These are phyloP conservation scores for Phytophthora podocarpi DNA, from an alignment of 352 stramenopile genomes.

Conservation along the genomic window DNA sequence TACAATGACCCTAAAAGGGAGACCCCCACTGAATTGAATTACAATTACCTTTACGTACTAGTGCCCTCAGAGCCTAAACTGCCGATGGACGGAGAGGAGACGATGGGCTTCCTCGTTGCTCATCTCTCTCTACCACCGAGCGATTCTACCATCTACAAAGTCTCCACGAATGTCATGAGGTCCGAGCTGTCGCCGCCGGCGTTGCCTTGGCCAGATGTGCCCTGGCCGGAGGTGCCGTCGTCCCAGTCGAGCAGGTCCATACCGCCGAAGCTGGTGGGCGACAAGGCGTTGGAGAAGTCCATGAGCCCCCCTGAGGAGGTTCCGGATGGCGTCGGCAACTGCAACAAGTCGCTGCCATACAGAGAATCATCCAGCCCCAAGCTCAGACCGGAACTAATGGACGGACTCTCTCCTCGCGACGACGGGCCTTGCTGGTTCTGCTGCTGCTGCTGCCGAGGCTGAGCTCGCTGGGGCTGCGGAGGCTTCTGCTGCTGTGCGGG, in stretches of 20 bases:
- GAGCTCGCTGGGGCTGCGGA: conserved; percentile 25
- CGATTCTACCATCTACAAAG: conserved; percentile 35
- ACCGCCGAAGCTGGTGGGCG: conserved; percentile 60
- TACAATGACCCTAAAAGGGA: not conserved
- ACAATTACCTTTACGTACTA: conserved; percentile 35
- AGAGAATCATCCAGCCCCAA: conserved; percentile 66
- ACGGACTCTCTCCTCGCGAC: conserved; percentile 49
- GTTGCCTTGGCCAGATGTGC: conserved; percentile 16
- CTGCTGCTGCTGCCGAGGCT: conserved; percentile 24
- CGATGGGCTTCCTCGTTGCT: too few species aligned
- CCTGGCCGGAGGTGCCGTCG: conserved; percentile 24
- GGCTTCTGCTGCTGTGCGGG: conserved; percentile 36
- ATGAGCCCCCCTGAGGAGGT: conserved; percentile 54
- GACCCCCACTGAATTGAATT: conserved; percentile 22
- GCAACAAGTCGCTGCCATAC: conserved; percentile 59
- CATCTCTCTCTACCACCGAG: not conserved
- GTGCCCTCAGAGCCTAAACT: too few species aligned
- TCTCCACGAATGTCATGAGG: conserved; percentile 80
- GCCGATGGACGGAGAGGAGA: too few species aligned
- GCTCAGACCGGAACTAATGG: conserved; percentile 49
- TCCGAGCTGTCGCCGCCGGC: conserved; percentile 52
- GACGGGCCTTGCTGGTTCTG: conserved; percentile 26
- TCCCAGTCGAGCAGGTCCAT: conserved; percentile 61
- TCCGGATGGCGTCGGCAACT: conserved; percentile 57
- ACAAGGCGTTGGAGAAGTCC: conserved; percentile 71